Evolutionary conservation across 805 yeast genomes (phyloP).

Genomic region (Zygosaccharomyces gambellarensis): DNA sequence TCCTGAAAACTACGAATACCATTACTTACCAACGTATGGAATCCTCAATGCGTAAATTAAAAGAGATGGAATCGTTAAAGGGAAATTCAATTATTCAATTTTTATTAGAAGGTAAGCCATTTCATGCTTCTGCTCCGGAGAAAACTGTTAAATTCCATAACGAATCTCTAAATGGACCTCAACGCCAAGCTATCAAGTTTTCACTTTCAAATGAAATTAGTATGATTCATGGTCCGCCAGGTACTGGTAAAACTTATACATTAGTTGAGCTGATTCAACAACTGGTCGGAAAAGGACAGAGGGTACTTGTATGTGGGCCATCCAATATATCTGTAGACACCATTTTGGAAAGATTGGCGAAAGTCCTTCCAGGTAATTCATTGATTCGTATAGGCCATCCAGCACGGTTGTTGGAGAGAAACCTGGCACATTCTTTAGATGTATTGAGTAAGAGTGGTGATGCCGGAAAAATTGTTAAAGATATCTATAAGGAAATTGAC

Average conservation of each 20-base stretch:
- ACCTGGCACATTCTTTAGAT: constrained; percentile 71
- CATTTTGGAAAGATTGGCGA: constrained; percentile 66
- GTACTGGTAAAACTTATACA: constrained; percentile 80
- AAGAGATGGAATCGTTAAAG: constrained; percentile 41
- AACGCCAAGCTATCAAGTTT: constrained; percentile 64
- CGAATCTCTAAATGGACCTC: constrained; percentile 52
- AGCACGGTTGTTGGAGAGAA: constrained; percentile 64
- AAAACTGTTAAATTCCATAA: constrained; percentile 17
- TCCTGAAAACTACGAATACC: constrained; percentile 54
- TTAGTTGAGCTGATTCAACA: constrained; percentile 77
- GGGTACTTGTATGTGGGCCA: constrained; percentile 88
- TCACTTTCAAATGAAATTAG: constrained; percentile 55
- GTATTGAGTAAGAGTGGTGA: constrained; percentile 56
- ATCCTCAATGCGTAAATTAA: constrained; percentile 62
- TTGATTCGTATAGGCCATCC: constrained; percentile 92
- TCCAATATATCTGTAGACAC: constrained; percentile 92
- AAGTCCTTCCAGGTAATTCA: constrained; percentile 40
- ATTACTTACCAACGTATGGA: constrained; percentile 76
- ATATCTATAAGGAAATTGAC: constrained; percentile 67
- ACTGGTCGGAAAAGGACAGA: constrained; percentile 46
- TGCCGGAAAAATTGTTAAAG: constrained; percentile 57
- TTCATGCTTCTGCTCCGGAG: constrained; percentile 11
- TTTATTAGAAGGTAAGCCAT: constrained; percentile 39
- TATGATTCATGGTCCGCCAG: constrained; percentile 74
- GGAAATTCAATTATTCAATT: constrained; percentile 40